These are phyloP conservation scores for Filosporella fistucella DNA, from an alignment of 495 filamentous ascomycete genomes.

Conservation along the genomic window DNA sequence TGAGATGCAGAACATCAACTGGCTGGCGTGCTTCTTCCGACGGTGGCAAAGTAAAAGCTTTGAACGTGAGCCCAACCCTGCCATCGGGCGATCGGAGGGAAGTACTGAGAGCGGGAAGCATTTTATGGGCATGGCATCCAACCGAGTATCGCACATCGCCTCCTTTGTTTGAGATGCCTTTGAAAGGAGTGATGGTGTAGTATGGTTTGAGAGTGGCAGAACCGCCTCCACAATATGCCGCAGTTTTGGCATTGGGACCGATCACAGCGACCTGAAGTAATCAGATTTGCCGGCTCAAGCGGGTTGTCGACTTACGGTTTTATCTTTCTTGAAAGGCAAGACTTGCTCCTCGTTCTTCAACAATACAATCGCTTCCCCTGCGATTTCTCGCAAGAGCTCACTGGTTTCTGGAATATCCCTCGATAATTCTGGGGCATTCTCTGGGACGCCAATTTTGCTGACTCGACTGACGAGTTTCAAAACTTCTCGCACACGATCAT, in stretches of 20 bases:
- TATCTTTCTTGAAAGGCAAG: slow-evolving; percentile 60
- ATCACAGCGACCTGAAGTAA: slow-evolving; percentile 32
- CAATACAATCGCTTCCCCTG: slow-evolving; percentile 64
- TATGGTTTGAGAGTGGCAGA: slow-evolving; percentile 61
- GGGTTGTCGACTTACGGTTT: slow-evolving; percentile 31
- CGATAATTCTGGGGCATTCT: slow-evolving; percentile 35
- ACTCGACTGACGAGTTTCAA: slow-evolving; percentile 54
- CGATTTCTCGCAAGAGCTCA: slow-evolving; percentile 49
- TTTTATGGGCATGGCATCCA: slow-evolving; percentile 55
- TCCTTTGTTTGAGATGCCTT: slow-evolving; percentile 48
- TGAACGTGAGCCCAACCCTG: slow-evolving; percentile 51
- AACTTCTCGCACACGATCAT: slow-evolving; percentile 56
- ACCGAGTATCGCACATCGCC: slow-evolving; percentile 38
- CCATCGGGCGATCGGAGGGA: slow-evolving; percentile 40
- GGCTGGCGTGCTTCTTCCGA: slow-evolving; percentile 33
- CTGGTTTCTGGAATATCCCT: slow-evolving; percentile 35
- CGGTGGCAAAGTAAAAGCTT: slow-evolving; percentile 51
- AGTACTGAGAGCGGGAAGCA: slow-evolving; percentile 48
- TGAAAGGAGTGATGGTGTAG: slow-evolving; percentile 61
- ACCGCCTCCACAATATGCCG: slow-evolving; percentile 64
- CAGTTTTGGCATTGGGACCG: slow-evolving; percentile 67
- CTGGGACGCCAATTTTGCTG: slow-evolving; percentile 43
- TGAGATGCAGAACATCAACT: slow-evolving; percentile 48
- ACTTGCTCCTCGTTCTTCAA: slow-evolving; percentile 45
- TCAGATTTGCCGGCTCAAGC: neutral